Base-by-base conservation (phyloP, 2,329 filamentous ascomycete species). In the Pseudogymnoascus sp. region DNA sequence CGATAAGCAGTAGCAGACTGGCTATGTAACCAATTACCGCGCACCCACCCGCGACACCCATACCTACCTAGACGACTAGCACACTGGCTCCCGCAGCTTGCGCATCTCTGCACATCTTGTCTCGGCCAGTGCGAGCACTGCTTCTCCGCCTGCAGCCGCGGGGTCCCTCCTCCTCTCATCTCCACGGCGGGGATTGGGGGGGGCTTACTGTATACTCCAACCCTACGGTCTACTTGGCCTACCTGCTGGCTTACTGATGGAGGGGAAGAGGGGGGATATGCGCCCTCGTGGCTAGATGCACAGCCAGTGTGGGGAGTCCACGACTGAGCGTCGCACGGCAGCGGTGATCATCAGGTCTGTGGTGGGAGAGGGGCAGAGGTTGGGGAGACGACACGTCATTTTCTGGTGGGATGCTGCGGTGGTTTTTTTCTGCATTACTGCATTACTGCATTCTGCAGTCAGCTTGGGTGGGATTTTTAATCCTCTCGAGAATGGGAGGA, bases 381-480 rank as follows among this genome's bases (percentile, higher is more conserved):
- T 12, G 41, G 41, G 41, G 6, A 6, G 4, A 8, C 2, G 43
- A 49, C 45, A 52, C 45, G 45, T 52, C 45, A 52, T 52, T 52
- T 7, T 2, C 3, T 8, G 7, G 16, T 26, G 23, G 45, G 26
- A 52, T 21, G 21, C n/a, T 19, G 26, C 45, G 14, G 10, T 31
- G 19, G 8, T 4, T 26, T 26, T 37, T 10, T 19, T 19, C 19
- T 19, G 19, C 19, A 19, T 19, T 19, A 19, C 14, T 52, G 23
- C 43, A 52, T 52, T 52, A 29, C 23, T 52, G 43, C 43, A 52
- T 31, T 52, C 45, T 52, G 26, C 45, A 52, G 45, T 52, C 45
- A 52, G 45, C 39, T 29, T 29, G 3, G 5, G 3, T 52, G 4
- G 39, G 39, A 21, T 10, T 8, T n/a, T 4, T 14, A 29, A 29